phyloP scores from a whole-genome alignment of 768 basidiomycete species.

The Trametes cingulata region DNA sequence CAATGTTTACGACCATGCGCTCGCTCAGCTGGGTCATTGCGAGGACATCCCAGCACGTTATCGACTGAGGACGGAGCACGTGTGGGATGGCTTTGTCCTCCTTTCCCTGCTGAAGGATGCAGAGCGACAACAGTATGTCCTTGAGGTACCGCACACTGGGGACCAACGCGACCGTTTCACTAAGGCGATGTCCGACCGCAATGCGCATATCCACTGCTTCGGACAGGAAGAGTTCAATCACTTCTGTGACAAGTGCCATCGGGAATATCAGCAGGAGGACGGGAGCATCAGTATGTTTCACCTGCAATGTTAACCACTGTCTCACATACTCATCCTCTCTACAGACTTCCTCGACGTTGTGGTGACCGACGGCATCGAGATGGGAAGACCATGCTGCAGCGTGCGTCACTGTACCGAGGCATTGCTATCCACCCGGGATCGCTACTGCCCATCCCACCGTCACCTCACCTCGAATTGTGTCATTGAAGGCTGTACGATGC shows the following conservation, averaged over 20 bases:
- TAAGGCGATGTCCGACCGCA: constrained; percentile 29
- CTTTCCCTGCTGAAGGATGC: constrained; percentile 31
- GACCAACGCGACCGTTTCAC: constrained; percentile 31
- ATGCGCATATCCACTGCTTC: constrained; percentile 23
- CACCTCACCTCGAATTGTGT: not conserved
- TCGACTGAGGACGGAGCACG: constrained; percentile 26
- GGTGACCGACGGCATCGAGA: not conserved
- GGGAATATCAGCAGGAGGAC: not conserved
- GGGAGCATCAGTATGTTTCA: not conserved
- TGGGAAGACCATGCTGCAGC: not conserved
- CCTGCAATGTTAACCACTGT: not conserved
- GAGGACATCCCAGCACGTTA: not conserved
- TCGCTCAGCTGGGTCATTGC: not conserved
- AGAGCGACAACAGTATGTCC: not conserved
- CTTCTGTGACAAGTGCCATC: not conserved
- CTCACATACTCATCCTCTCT: not conserved
- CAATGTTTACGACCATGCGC: not conserved
- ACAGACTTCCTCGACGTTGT: not conserved
- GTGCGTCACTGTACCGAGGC: not conserved
- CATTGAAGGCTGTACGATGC: not conserved
- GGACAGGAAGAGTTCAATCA: constrained; percentile 32
- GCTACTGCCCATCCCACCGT: not conserved
- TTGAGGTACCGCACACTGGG: constrained; percentile 31
- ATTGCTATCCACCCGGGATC: not conserved
- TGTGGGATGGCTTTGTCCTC: constrained; percentile 36